These are phyloP conservation scores for Vigna unguiculata DNA, from an alignment of 306 rosid species.

Conservation along the genomic window DNA sequence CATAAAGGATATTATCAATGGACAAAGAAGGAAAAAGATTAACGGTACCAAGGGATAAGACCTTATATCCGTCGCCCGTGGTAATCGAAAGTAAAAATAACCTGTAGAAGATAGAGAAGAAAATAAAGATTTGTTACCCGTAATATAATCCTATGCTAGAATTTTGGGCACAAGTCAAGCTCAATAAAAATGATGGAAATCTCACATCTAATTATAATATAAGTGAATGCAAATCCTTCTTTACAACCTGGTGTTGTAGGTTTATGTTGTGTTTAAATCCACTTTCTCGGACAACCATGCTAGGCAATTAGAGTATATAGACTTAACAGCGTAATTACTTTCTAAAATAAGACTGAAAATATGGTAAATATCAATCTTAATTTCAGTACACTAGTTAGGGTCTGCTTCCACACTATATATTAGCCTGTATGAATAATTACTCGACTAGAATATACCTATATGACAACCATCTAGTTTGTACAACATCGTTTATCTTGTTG, in stretches of 20 bases:
- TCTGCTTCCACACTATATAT: neutral
- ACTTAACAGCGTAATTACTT: neutral
- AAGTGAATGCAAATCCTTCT: no score
- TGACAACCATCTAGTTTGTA: slow-evolving; percentile 1
- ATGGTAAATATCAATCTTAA: neutral
- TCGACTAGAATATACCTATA: neutral
- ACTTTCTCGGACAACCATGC: neutral
- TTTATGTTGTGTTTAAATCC: no score
- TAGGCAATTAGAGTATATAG: neutral
- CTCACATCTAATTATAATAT: no score
- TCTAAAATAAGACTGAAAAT: slow-evolving; percentile 7
- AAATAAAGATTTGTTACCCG: no score
- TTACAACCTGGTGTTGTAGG: no score
- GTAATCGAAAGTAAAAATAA: no score
- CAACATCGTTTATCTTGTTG: slow-evolving; percentile 34
- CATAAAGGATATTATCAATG: no score
- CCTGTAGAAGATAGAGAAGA: no score
- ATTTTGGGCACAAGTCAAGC: neutral
- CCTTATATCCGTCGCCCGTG: no score
- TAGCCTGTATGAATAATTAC: neutral
- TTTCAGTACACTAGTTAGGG: neutral
- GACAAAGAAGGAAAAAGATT: no score
- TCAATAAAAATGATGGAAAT: no score
- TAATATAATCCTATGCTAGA: neutral
- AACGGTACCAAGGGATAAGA: no score